A percentile compares a stretch with the other conserved stretches of the same genome.
Conservation (phyloP, 768 basidiomycete species). For the Tulasnella sp. region DNA sequence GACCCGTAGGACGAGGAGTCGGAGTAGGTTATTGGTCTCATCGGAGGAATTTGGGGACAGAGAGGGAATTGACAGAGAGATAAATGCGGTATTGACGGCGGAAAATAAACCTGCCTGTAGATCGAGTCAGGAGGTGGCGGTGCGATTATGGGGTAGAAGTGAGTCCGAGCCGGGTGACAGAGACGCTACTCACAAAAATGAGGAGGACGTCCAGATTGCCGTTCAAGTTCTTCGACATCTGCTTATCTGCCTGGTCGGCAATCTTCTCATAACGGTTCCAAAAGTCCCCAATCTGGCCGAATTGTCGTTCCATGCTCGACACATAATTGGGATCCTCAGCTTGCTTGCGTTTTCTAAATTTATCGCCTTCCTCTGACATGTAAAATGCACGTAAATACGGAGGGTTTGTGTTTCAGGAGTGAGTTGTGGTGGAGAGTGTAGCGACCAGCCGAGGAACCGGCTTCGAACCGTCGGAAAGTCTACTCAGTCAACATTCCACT, state of each 20-base stretch:
- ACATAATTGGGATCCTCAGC: neutral
- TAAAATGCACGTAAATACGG: neutral
- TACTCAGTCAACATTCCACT: neutral
- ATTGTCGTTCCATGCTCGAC: neutral
- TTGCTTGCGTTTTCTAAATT: neutral
- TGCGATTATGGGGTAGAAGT: too few species aligned
- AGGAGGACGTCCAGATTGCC: neutral
- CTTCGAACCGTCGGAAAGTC: neutral
- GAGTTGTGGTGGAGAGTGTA: neutral
- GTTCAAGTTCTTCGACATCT: neutral
- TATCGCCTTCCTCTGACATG: neutral
- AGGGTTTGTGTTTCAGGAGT: neutral
- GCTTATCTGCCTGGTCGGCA: neutral
- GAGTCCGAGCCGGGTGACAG: neutral
- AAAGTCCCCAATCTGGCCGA: neutral
- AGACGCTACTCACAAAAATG: neutral
- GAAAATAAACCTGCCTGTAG: slow-evolving; percentile 10
- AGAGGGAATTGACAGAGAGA: neutral
- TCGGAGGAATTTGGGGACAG: neutral
- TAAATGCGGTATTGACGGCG: slow-evolving; percentile 4
- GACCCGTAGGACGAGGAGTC: neutral
- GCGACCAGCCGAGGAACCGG: neutral
- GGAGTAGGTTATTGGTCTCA: slow-evolving; percentile 1
- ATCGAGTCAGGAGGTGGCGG: too few species aligned
- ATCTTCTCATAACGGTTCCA: neutral